Percentiles rank a stretch among this genome's conserved stretches.
Evolutionary conservation across 2,329 filamentous ascomycete genomes (phyloP).

Genomic region (Ophiostoma perfectum): DNA sequence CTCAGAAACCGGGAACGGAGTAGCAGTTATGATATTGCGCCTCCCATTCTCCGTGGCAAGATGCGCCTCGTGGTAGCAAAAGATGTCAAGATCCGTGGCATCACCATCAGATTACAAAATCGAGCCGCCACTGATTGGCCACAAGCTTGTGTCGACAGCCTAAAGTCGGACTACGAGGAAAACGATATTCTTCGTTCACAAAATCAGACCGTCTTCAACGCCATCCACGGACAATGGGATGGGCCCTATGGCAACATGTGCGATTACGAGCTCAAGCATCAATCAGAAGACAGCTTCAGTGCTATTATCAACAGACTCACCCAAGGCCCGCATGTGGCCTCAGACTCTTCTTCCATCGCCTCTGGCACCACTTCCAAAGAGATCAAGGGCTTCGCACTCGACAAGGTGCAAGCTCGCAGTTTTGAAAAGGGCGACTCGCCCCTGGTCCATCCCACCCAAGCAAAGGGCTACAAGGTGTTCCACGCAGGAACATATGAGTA

Average conservation of each 20-base stretch:
- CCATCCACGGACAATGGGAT: conserved; percentile 56
- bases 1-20: conserved; percentile 46
- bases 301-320: neutral
- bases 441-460: conserved; percentile 34
- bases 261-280: conserved; percentile 45
- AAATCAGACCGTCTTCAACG: conserved; percentile 88
- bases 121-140: conserved; percentile 91
- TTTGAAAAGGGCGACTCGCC: conserved; percentile 73
- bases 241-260: conserved; percentile 60
- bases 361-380: neutral
- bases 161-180: conserved; percentile 77
- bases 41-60: conserved; percentile 79
- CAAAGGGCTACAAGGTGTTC: conserved; percentile 80
- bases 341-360: neutral
- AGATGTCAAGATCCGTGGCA: conserved; percentile 84
- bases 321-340: neutral
- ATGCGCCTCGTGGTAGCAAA: conserved; percentile 79
- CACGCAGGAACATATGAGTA: conserved; percentile 64
- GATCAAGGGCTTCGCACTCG: conserved; percentile 13
- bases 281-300: conserved; percentile 32
- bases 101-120: conserved; percentile 80
- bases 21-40: conserved; percentile 34
- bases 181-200: conserved; percentile 83
- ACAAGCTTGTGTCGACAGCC: conserved; percentile 77
- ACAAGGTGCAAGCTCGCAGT: conserved; percentile 60